phyloP scores from a whole-genome alignment of 2,329 filamentous ascomycete genomes.

The Penicillium psychrosexuale region DNA sequence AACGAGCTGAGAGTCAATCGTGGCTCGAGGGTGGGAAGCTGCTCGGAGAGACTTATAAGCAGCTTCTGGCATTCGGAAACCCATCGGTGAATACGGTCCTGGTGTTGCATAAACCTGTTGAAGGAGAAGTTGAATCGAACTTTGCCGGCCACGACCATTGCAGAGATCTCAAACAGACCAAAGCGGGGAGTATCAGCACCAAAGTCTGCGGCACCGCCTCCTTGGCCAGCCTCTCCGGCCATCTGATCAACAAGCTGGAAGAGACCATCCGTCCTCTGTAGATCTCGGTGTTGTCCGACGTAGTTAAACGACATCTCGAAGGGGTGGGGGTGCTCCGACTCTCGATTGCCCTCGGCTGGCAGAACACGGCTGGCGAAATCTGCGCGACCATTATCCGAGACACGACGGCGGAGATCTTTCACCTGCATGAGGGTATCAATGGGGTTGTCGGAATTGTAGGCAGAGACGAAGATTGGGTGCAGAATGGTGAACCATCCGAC shows the following conservation, averaged over 20 bases:
- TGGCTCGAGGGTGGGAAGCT: constrained; percentile 24
- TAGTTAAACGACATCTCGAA: constrained; percentile 47
- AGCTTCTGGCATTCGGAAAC: constrained; percentile 38
- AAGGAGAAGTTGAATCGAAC: constrained; percentile 52
- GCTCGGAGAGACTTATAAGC: constrained; percentile 30
- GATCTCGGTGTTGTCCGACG: constrained; percentile 41
- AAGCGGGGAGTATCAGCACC: constrained; percentile 47
- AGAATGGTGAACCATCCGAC: constrained; percentile 54
- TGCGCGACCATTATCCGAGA: constrained; percentile 39
- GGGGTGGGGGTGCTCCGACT: constrained; percentile 39
- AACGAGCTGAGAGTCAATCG: constrained; percentile 44
- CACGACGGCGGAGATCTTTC: constrained; percentile 39
- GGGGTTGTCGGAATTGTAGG: constrained; percentile 25
- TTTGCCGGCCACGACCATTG: constrained; percentile 46
- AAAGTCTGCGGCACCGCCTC: constrained; percentile 47
- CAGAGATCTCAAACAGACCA: constrained; percentile 53
- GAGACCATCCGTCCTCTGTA: constrained; percentile 46
- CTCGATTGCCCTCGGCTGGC: constrained; percentile 28
- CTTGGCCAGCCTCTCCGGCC: constrained; percentile 46
- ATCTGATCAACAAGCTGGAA: constrained; percentile 45
- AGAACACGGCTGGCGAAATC: constrained; percentile 38
- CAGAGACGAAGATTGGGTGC: constrained; percentile 42
- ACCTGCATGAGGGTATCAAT: constrained; percentile 35
- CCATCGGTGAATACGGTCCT: constrained; percentile 45
- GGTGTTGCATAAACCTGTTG: constrained; percentile 49